Evolutionary conservation across 768 basidiomycete genomes (phyloP).

Genomic region (Russula foetens): DNA sequence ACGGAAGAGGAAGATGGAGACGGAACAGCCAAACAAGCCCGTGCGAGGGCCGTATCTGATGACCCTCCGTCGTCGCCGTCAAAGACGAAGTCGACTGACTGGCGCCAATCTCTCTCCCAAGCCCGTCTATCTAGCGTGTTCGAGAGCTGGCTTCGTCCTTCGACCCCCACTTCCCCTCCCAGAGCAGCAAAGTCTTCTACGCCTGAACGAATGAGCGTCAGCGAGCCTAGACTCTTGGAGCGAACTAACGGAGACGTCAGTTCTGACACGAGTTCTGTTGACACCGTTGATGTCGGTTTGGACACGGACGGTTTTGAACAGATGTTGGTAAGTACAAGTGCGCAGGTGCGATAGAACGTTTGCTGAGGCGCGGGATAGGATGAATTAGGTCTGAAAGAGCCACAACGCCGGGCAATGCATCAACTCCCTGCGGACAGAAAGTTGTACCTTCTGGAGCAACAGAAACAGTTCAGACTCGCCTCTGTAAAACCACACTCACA

Average conservation of each 20-base stretch:
- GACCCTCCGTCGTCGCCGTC: slow-evolving; percentile 8
- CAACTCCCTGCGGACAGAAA: slow-evolving; percentile 55
- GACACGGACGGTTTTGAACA: slow-evolving; percentile 50
- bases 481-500: slow-evolving; percentile 26
- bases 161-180: slow-evolving; percentile 32
- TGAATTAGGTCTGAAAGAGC: slow-evolving; percentile 65
- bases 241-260: slow-evolving; percentile 24
- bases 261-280: slow-evolving; percentile 25
- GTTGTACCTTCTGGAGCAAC: slow-evolving; percentile 55
- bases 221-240: slow-evolving; percentile 58
- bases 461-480: slow-evolving; percentile 34
- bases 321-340: slow-evolving; percentile 48
- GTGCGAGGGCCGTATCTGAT: slow-evolving; percentile 27
- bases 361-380: slow-evolving; percentile 38
- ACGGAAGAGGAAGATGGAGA: slow-evolving; percentile 41
- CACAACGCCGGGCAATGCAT: slow-evolving; percentile 55
- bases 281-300: slow-evolving; percentile 28
- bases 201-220: slow-evolving; percentile 49
- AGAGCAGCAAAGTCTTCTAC: slow-evolving; percentile 22
- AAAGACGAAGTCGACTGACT: slow-evolving; percentile 32
- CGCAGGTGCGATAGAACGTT: slow-evolving; percentile 3
- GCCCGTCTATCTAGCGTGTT: slow-evolving; percentile 58
- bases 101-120: slow-evolving; percentile 48
- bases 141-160: slow-evolving; percentile 50
- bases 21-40: slow-evolving; percentile 53